Percentiles rank a stretch among this genome's conserved stretches.
Conservation (phyloP, 176 grass and related monocot species). For the Neostapfia colusana region DNA sequence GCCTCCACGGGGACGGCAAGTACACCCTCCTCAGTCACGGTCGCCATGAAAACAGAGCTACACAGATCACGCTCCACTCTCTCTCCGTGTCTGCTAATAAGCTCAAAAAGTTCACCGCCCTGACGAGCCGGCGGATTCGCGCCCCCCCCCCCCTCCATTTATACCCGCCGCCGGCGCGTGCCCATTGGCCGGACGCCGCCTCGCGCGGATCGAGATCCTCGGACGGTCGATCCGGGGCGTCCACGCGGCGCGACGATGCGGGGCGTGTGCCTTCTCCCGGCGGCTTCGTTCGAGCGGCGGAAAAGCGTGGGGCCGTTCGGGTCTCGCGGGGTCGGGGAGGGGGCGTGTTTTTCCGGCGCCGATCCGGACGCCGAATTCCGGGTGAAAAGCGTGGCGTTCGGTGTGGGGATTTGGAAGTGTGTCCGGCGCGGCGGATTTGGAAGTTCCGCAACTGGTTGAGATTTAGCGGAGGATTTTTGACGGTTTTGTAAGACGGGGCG, state of each 20-base stretch:
- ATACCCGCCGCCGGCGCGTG: slow-evolving; percentile 14
- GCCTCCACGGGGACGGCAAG: neutral
- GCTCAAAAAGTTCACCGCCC: neutral
- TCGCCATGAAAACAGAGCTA: slow-evolving; percentile 22
- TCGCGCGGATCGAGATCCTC: slow-evolving; percentile 50
- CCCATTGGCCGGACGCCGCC: slow-evolving; percentile 23
- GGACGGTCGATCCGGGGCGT: slow-evolving; percentile 14
- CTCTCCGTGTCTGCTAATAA: neutral
- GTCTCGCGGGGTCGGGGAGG: too few species aligned
- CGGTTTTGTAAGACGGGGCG: neutral
- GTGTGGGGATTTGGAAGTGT: neutral
- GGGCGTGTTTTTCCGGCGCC: slow-evolving; percentile 50
- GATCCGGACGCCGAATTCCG: slow-evolving; percentile 18
- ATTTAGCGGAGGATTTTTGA: slow-evolving; percentile 43
- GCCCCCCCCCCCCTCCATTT: neutral
- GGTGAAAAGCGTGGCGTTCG: neutral
- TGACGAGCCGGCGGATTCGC: too few species aligned
- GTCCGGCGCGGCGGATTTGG: neutral
- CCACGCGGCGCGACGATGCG: slow-evolving; percentile 22
- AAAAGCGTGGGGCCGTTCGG: too few species aligned
- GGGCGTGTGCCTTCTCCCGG: neutral
- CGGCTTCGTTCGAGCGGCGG: neutral
- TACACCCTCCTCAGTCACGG: slow-evolving; percentile 23
- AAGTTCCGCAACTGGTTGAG: slow-evolving; percentile 13
- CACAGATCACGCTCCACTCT: neutral